These are phyloP conservation scores for Coniochaeta prunicola DNA, from an alignment of 2,329 filamentous ascomycete species.

Conservation along the genomic window DNA sequence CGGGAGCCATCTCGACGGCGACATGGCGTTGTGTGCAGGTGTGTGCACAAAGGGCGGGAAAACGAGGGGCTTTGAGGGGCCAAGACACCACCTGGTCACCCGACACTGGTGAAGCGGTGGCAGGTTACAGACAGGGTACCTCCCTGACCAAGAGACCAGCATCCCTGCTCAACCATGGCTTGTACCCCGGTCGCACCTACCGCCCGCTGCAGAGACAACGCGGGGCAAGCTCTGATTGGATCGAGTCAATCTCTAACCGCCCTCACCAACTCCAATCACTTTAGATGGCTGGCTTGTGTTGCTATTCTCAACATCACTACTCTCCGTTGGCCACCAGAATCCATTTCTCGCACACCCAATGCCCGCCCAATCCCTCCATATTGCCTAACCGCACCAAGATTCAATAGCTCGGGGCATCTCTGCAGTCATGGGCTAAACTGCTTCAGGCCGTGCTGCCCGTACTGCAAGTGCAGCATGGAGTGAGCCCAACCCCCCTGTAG, in stretches of 20 bases:
- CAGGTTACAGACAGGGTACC: slow-evolving; percentile 14
- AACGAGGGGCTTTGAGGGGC: neutral
- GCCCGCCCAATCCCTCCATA: neutral
- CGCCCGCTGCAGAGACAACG: slow-evolving; percentile 1
- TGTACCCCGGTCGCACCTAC: neutral
- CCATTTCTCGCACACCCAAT: slow-evolving; percentile 1
- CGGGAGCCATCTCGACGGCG: neutral
- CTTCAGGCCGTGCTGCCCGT: neutral
- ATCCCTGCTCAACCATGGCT: neutral
- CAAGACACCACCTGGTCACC: slow-evolving; percentile 10
- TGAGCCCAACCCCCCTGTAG: neutral
- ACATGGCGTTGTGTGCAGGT: neutral
- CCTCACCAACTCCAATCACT: slow-evolving; percentile 1
- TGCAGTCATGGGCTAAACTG: neutral
- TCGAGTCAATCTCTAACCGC: slow-evolving; percentile 1
- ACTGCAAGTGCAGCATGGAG: slow-evolving; percentile 1
- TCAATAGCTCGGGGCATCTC: neutral
- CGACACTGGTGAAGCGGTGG: slow-evolving; percentile 13
- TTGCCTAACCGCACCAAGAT: slow-evolving; percentile 2
- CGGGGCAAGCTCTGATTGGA: neutral
- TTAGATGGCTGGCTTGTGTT: neutral
- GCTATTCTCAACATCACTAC: neutral
- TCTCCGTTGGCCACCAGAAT: neutral
- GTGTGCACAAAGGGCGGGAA: neutral
- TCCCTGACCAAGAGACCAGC: slow-evolving; percentile 4